Percentiles rank a stretch among this genome's conserved stretches.
Conservation (phyloP, 1,284 basidiomycete genomes). For the Malassezia sp. region DNA sequence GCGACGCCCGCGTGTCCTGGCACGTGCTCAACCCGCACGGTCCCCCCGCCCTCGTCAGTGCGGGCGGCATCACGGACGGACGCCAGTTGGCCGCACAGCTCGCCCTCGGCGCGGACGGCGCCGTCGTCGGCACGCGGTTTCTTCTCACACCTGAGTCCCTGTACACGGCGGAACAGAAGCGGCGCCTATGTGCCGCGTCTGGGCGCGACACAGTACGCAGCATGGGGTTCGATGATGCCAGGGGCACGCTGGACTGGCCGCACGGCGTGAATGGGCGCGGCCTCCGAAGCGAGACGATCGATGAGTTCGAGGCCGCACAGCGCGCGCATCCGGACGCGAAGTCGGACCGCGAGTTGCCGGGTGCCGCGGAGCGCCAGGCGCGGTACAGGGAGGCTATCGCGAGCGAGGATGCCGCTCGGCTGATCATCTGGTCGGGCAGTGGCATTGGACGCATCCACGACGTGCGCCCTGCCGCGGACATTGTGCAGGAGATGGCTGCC, state of each 20-base stretch:
- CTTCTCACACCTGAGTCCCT: slow-evolving; percentile 36
- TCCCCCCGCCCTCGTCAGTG: slow-evolving; percentile 29
- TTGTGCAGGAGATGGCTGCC: slow-evolving; percentile 21
- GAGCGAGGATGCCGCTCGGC: slow-evolving; percentile 24
- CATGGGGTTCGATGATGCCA: slow-evolving; percentile 39
- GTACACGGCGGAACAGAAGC: slow-evolving; percentile 34
- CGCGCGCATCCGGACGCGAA: background rate
- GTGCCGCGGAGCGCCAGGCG: slow-evolving; percentile 20
- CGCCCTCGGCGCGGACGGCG: slow-evolving; percentile 34
- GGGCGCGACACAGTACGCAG: slow-evolving; percentile 28
- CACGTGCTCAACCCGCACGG: slow-evolving; percentile 5
- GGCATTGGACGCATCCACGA: slow-evolving; percentile 32
- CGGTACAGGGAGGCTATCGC: slow-evolving; percentile 31
- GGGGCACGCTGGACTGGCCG: slow-evolving; percentile 40
- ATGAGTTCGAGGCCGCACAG: slow-evolving; percentile 30
- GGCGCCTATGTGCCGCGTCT: slow-evolving; percentile 21
- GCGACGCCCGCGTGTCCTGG: slow-evolving; percentile 11
- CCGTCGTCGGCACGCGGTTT: slow-evolving; percentile 38
- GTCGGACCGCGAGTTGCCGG: slow-evolving; percentile 11
- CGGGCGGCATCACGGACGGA: slow-evolving; percentile 36
- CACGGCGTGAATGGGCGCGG: slow-evolving; percentile 38
- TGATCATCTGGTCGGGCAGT: slow-evolving; percentile 42
- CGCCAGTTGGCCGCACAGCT: slow-evolving; percentile 26
- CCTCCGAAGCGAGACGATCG: slow-evolving; percentile 29
- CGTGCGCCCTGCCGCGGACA: slow-evolving; percentile 23